phyloP scores from a whole-genome alignment of 1,284 basidiomycete genomes.

The Apiotrichum akiyoshidainum region DNA sequence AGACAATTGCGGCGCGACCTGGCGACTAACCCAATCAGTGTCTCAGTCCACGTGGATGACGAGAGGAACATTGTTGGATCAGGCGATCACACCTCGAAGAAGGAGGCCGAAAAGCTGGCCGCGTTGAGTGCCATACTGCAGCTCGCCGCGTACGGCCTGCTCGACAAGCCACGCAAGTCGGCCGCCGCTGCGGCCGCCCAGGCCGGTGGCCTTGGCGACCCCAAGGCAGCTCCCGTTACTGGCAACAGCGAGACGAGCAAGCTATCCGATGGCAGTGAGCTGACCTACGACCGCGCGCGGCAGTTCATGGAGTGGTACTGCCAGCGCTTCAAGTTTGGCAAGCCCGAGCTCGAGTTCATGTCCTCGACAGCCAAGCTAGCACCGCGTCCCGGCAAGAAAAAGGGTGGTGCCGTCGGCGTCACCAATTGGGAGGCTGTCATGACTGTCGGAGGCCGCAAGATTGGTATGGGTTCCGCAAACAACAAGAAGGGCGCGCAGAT shows the following conservation, averaged over 20 bases:
- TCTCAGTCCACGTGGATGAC: conserved; percentile 32
- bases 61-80: conserved; percentile 47
- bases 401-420: conserved; percentile 36
- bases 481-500: conserved; percentile 74
- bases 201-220: conserved; percentile 9
- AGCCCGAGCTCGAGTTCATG: conserved; percentile 69
- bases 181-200: conserved; percentile 8
- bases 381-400: conserved; percentile 7
- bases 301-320: conserved; percentile 97
- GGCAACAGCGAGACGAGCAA: conserved; percentile 21
- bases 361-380: conserved; percentile 22
- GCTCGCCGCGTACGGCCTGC: conserved; percentile 59
- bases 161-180: conserved; percentile 20
- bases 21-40: conserved; percentile 22
- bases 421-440: conserved; percentile 74
- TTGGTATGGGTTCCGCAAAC: conserved; percentile 69
- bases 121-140: conserved; percentile 70
- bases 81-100: conserved; percentile 65
- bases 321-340: conserved; percentile 71
- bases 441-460: conserved; percentile 70
- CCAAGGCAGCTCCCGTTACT: conserved; percentile 8
- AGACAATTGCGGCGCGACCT: too few relatives aligned
- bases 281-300: conserved; percentile 73
- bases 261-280: conserved; percentile 65
- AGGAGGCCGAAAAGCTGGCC: conserved; percentile 72